phyloP scores from a whole-genome alignment of 2,329 filamentous ascomycete genomes.

The Cladosporium phlei region DNA sequence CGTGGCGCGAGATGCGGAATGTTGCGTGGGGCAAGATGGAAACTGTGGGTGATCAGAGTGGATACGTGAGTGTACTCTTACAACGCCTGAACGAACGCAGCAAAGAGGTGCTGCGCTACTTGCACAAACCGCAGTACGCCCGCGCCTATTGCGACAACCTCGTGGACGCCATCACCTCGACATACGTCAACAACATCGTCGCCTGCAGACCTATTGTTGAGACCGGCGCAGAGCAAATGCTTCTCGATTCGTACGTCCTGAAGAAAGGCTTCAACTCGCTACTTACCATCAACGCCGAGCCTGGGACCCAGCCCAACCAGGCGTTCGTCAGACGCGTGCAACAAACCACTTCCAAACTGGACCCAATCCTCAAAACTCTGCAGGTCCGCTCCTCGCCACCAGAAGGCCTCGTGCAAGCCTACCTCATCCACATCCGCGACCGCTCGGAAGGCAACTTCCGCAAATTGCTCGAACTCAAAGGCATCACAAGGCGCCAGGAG shows the following conservation, averaged over 20 bases:
- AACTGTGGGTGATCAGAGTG: conserved; percentile 85
- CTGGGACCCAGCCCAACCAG: conserved; percentile 49
- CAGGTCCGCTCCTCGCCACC: conserved; percentile 89
- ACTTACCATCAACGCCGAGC: conserved; percentile 55
- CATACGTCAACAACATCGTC: conserved; percentile 78
- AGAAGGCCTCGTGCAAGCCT: conserved; percentile 92
- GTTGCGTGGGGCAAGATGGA: conserved; percentile 94
- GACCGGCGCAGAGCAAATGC: conserved; percentile 94
- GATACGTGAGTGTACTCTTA: conserved; percentile 80
- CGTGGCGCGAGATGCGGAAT: conserved; percentile 96
- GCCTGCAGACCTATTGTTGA: conserved; percentile 88
- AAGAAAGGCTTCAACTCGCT: conserved; percentile 73
- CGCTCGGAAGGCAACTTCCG: conserved; percentile 90
- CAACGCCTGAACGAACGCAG: conserved; percentile 66
- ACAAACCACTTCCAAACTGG: conserved; percentile 76
- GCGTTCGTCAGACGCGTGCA: conserved; percentile 83
- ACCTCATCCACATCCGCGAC: conserved; percentile 94
- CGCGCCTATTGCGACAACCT: conserved; percentile 92
- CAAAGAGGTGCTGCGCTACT: conserved; percentile 67
- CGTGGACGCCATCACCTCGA: conserved; percentile 77
- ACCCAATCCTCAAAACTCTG: conserved; percentile 89
- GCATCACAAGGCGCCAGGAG: conserved; percentile 73
- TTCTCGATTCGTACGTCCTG: conserved; percentile 88
- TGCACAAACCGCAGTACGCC: conserved; percentile 90
- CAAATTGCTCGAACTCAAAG: conserved; percentile 94